Conservation (phyloP, 768 basidiomycete species). For the Kwoniella sp. region DNA sequence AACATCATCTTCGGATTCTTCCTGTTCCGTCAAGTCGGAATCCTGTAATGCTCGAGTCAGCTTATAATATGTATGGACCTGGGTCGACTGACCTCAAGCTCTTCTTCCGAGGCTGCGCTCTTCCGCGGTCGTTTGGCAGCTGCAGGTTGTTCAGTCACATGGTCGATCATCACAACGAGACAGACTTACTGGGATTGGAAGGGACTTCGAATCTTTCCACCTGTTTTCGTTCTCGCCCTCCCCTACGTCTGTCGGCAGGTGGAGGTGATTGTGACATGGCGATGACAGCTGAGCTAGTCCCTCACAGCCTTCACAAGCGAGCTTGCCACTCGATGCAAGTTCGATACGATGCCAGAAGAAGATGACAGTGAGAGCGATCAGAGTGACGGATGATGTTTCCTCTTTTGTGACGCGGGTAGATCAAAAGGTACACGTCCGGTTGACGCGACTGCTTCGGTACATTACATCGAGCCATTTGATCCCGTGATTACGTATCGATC, state of each 20-base stretch:
- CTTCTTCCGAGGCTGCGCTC: slow-evolving; percentile 16
- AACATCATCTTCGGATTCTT: slow-evolving; percentile 20
- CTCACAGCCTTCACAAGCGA: neutral
- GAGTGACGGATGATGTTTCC: neutral
- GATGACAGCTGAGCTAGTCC: no score
- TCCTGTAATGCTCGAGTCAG: neutral
- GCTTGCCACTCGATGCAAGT: no score
- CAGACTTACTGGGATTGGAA: no score
- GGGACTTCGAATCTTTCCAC: slow-evolving; percentile 30
- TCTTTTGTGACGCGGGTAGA: neutral
- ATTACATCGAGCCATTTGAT: neutral
- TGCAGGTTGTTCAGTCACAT: slow-evolving; percentile 3
- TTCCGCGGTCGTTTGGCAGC: no score
- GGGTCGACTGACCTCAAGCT: slow-evolving; percentile 11
- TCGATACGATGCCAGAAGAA: neutral
- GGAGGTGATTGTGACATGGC: slow-evolving; percentile 12
- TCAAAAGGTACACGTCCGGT: neutral
- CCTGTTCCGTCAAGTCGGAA: slow-evolving; percentile 18
- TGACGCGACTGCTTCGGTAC: slow-evolving; percentile 14
- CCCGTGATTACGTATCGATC: no score
- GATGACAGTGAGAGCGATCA: neutral
- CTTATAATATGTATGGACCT: neutral
- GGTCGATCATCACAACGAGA: no score
- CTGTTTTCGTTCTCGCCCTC: slow-evolving; percentile 29
- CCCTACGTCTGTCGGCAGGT: slow-evolving; percentile 19